Conservation (phyloP, 1,284 basidiomycete species). For the Golubevia sp. region DNA sequence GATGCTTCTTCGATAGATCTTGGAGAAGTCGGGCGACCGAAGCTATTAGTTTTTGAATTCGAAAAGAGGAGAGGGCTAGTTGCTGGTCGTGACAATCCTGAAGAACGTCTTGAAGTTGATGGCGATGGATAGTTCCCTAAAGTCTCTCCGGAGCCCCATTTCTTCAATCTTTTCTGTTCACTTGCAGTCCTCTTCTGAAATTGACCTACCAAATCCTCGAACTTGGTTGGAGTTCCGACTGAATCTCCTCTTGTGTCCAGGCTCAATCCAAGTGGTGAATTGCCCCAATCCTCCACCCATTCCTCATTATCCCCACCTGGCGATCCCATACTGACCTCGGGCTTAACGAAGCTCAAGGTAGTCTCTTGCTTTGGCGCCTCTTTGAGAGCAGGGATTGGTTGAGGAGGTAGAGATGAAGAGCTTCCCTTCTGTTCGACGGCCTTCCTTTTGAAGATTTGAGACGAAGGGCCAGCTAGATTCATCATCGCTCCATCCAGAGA, state of each 20-base stretch:
- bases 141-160: background rate
- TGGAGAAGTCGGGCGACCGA: no score
- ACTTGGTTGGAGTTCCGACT: background rate
- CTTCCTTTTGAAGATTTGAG: background rate
- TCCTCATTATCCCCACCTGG: background rate
- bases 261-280: background rate
- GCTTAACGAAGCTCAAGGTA: background rate
- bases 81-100: background rate
- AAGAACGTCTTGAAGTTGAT: background rate
- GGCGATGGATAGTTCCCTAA: background rate
- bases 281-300: background rate
- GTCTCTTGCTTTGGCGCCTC: no score
- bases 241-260: background rate
- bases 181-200: background rate
- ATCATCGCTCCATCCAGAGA: background rate
- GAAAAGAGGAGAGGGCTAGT: background rate
- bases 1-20: no score
- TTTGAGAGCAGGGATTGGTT: no score
- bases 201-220: background rate
- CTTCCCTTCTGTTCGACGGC: no score
- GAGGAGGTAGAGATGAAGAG: no score
- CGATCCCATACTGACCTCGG: background rate
- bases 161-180: background rate
- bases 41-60: no score
- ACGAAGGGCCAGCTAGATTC: background rate